phyloP scores from a whole-genome alignment of 2,329 filamentous ascomycete genomes.

The Exophiala oligosperma region DNA sequence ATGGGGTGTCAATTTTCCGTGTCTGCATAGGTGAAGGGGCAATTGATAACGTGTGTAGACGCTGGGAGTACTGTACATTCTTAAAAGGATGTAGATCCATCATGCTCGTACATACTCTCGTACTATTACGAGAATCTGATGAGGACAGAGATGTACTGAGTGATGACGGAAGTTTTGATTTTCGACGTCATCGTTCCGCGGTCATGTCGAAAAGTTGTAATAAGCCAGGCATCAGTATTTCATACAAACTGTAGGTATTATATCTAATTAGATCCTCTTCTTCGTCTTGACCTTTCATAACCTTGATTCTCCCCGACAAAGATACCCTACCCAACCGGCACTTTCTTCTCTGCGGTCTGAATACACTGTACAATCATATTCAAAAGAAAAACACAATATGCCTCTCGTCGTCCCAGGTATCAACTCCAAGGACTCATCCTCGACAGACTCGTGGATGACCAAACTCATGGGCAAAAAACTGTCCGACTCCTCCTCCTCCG shows the following conservation, averaged over 20 bases:
- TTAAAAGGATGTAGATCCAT: no score
- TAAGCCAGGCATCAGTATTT: constrained; percentile 1
- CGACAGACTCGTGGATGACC: constrained; percentile 37
- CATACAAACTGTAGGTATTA: neutral
- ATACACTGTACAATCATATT: neutral
- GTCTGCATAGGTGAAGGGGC: no score
- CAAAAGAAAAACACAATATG: constrained; percentile 33
- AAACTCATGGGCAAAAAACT: constrained; percentile 51
- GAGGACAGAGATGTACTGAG: no score
- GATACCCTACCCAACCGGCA: neutral
- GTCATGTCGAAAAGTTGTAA: no score
- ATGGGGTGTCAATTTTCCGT: no score
- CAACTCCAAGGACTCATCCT: constrained; percentile 33
- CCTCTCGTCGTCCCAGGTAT: constrained; percentile 50
- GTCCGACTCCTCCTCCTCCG: constrained; percentile 30
- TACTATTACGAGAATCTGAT: no score
- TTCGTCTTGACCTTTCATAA: neutral
- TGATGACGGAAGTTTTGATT: no score
- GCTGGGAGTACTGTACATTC: no score
- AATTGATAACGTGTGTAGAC: no score
- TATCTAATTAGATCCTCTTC: neutral
- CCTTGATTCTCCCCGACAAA: no score
- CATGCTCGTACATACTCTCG: no score
- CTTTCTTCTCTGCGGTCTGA: neutral
- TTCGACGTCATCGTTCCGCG: no score